Conservation (phyloP, 352 stramenopile genomes). For the Globisporangium spinosum region DNA sequence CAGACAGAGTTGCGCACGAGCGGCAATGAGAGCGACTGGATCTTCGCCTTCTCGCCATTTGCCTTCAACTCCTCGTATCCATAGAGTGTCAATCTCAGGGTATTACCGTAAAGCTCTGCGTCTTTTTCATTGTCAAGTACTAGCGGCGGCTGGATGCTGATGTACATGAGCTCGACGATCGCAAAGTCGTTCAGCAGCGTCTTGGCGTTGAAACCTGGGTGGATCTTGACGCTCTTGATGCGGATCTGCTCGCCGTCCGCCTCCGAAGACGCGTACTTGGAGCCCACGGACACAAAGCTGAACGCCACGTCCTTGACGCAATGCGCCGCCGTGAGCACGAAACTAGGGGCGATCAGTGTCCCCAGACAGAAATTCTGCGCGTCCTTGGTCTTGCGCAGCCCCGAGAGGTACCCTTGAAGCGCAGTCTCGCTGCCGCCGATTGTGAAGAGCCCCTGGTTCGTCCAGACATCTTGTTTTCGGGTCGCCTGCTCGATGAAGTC, state of each 20-base stretch:
- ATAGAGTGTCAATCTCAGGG: slow-evolving; percentile 20
- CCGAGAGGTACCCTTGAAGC: slow-evolving; percentile 28
- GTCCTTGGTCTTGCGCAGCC: slow-evolving; percentile 20
- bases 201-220: slow-evolving; percentile 23
- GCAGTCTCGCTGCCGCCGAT: slow-evolving; percentile 18
- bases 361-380: slow-evolving; percentile 31
- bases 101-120: not conserved
- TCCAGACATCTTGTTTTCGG: slow-evolving; percentile 19
- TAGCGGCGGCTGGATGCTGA: slow-evolving; percentile 34
- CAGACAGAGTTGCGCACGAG: slow-evolving; percentile 25
- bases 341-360: slow-evolving; percentile 30
- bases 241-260: slow-evolving; percentile 40
- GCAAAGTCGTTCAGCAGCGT: slow-evolving; percentile 31
- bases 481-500: slow-evolving; percentile 26
- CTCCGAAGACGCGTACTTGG: slow-evolving; percentile 21
- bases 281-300: slow-evolving; percentile 29
- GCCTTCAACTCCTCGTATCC: slow-evolving; percentile 10
- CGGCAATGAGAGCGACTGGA: slow-evolving; percentile 25
- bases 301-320: slow-evolving; percentile 24
- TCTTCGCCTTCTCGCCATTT: not conserved
- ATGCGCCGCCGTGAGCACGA: slow-evolving; percentile 37
- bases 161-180: slow-evolving; percentile 37
- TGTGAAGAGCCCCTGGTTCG: slow-evolving; percentile 13
- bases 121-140: slow-evolving; percentile 20
- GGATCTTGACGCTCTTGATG: slow-evolving; percentile 26